Base-by-base conservation (phyloP, 495 filamentous ascomycete genomes). In the Copromyces sp. region DNA sequence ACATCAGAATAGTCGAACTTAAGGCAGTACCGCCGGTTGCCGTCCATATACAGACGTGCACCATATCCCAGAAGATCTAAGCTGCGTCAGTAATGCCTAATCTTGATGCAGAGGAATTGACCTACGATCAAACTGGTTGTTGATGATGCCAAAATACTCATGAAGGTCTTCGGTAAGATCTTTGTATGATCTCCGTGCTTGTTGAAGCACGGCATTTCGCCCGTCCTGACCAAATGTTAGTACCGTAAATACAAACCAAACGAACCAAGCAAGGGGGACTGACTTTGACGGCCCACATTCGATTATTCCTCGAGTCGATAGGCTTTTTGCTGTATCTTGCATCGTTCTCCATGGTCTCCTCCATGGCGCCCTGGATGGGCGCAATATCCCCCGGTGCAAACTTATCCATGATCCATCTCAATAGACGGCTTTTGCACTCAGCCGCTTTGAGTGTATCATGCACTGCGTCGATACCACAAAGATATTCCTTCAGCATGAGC, bases 201-300 rank as follows among this genome's bases (percentile, higher is more conserved):
- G 91, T 81, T 97, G 94, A 17, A 98, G 86, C 3, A 97, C 86
- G 38, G 92, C 93, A 77, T 94, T 93, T 24, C 95, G 89, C 9
- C 92, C 93, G 70, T 93, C 90, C 92, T 94, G 75, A 20, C 29
- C 32, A 17, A 12, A 7, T 20, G 16, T 70, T 3, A 70, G 70
- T 45, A 69, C 11, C 68, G 11, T 41, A 14, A 20, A 53, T 3
- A n/a, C 1, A 29, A 42, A 38, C 2, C 0, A 45, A 65, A 14
- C 24, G 24, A 3, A 12, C 9, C 7, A 37, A 39, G 29, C 40
- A 40, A 32, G 4, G 14, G 9, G 39, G 8, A 75, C 75, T 72
- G 75, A 93, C 93, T 85, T 91, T 95, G 44, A 99, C 89, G 70
- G 95, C 95, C 82, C 97, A 97, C 14, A 93, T 94, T 68, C 95